A percentile compares a stretch with the other conserved stretches of the same genome.
Evolutionary conservation across 176 grass and related monocot genomes (phyloP).

Genomic region (Cenchrus americanus): DNA sequence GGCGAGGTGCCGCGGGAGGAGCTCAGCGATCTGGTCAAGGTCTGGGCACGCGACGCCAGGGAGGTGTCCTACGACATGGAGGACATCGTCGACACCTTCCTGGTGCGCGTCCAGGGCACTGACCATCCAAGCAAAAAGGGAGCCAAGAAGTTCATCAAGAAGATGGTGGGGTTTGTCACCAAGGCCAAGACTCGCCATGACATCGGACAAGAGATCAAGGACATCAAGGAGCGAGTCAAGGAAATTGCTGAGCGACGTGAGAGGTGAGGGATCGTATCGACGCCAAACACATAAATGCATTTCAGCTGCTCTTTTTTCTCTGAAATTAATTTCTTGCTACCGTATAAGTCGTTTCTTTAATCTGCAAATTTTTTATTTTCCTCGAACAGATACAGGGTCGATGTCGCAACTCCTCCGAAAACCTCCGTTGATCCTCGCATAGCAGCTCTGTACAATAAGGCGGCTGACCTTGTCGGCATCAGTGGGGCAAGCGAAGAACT

Average conservation of each 20-base stretch:
- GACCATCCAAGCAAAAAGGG: not conserved
- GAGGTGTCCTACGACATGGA: slow-evolving; percentile 23
- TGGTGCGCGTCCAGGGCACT: not conserved
- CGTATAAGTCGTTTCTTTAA: not conserved
- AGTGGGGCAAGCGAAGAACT: not conserved
- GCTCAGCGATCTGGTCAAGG: not conserved
- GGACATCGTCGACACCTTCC: not conserved
- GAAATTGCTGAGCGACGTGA: not conserved
- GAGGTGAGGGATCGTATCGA: not conserved
- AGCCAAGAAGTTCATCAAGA: not conserved
- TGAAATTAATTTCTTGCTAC: not conserved
- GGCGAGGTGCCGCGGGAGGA: not conserved
- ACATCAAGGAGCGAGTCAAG: not conserved
- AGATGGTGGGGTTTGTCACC: no score
- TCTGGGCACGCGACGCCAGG: not conserved
- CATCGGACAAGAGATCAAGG: not conserved
- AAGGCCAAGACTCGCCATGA: no score
- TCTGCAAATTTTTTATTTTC: no score
- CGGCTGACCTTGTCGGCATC: not conserved
- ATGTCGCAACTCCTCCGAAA: not conserved
- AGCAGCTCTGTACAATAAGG: not conserved
- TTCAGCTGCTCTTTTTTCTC: no score
- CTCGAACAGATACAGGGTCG: not conserved
- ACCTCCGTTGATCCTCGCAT: not conserved
- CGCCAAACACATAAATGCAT: no score